Evolutionary conservation across 2,329 filamentous ascomycete species (phyloP).

Genomic region (Fusarium tricinctum): DNA sequence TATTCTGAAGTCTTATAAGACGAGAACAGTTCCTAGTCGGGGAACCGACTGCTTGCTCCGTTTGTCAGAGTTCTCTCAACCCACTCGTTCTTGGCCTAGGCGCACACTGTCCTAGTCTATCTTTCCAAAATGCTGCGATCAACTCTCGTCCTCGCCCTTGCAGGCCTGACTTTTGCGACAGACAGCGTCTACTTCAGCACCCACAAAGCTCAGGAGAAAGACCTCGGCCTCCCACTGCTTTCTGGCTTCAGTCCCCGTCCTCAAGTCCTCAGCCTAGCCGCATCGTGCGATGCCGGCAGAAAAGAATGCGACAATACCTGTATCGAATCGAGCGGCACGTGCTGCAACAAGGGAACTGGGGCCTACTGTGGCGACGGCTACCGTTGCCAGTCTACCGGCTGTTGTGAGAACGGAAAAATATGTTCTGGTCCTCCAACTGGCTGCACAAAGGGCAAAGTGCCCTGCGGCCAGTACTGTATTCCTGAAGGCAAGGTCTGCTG

Average conservation of each 20-base stretch:
- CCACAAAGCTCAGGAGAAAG: slow-evolving; percentile 25
- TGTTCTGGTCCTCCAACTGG: slow-evolving; percentile 51
- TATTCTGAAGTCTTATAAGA: slow-evolving; percentile 36
- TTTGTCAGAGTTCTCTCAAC: not conserved
- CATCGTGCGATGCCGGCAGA: slow-evolving; percentile 43
- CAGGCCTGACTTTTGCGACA: slow-evolving; percentile 45
- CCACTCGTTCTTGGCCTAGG: not conserved
- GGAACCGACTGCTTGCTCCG: not conserved
- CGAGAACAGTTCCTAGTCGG: not conserved
- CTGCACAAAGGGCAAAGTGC: slow-evolving; percentile 45
- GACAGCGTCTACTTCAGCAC: slow-evolving; percentile 36
- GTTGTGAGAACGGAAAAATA: slow-evolving; percentile 52
- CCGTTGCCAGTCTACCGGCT: slow-evolving; percentile 51
- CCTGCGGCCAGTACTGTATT: slow-evolving; percentile 52
- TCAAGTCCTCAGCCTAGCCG: slow-evolving; percentile 36
- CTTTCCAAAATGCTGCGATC: slow-evolving; percentile 45
- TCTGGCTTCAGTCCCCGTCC: slow-evolving; percentile 39
- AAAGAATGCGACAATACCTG: slow-evolving; percentile 52
- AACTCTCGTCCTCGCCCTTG: slow-evolving; percentile 47
- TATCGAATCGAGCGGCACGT: slow-evolving; percentile 50
- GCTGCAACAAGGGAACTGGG: slow-evolving; percentile 50
- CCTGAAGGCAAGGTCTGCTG: slow-evolving; percentile 53
- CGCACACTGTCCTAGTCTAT: not conserved
- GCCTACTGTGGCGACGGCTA: slow-evolving; percentile 52
- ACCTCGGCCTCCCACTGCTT: slow-evolving; percentile 42